Percentiles rank a stretch among this genome's conserved stretches.
These are phyloP conservation scores for Viola pubescens DNA, from an alignment of 441 rosid species.

Conservation along the genomic window DNA sequence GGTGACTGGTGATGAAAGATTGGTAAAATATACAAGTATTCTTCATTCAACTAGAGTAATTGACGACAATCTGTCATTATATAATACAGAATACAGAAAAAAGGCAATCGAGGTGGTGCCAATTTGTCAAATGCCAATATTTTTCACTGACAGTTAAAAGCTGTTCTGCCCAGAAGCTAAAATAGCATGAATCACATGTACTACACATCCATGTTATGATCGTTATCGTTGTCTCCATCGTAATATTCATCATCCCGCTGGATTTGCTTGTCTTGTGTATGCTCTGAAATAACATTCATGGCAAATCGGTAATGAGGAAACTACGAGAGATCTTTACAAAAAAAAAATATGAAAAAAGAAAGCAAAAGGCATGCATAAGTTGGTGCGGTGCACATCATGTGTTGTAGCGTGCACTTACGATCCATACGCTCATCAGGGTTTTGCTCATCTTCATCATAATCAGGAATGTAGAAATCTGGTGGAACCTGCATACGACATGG, in stretches of 20 bases:
- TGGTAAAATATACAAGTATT: no score
- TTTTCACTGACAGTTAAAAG: not conserved
- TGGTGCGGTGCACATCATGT: not conserved
- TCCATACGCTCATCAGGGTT: conserved; percentile 80
- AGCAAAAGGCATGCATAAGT: no score
- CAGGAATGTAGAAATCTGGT: conserved; percentile 90
- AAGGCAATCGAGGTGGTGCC: not conserved
- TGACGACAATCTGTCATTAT: no score
- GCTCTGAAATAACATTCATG: conserved; percentile 45
- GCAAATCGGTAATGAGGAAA: not conserved
- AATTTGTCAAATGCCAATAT: not conserved
- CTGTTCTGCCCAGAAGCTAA: not conserved
- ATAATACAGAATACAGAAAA: not conserved
- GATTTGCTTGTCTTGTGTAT: conserved; percentile 76
- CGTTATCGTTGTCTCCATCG: conserved; percentile 83
- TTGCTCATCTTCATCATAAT: conserved; percentile 83
- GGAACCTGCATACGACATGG: conserved; percentile 55
- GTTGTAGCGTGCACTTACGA: conserved; percentile 47
- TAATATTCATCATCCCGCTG: conserved; percentile 90
- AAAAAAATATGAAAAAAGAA: not conserved
- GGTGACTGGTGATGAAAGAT: no score
- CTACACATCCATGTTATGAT: conserved; percentile 37
- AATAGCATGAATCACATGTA: conserved; percentile 2
- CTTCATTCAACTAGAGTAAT: no score
- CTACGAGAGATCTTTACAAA: not conserved